Base-by-base conservation (phyloP, 2,329 filamentous ascomycete genomes). In the Aureobasidium sp. region DNA sequence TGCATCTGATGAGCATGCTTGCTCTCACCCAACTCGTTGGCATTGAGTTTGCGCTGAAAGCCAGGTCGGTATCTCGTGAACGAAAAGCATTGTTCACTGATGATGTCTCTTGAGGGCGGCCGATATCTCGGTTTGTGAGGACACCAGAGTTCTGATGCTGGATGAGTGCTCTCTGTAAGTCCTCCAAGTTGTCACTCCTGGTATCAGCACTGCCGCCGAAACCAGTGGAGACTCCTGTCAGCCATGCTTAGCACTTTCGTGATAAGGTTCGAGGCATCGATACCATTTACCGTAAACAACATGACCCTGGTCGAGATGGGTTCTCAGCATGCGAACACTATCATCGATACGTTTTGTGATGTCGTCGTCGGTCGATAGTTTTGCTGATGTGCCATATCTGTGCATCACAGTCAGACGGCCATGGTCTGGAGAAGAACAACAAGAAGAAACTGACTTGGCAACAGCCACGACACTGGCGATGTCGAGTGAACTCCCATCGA, bases 151-250 rank as follows among this genome's bases (percentile, higher is more conserved):
- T 78, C 21, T 78, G 76, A 64, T 83, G 80, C 68, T 86, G 84
- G 21, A 85, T 74, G 8, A 86, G 71, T 0, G 79, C 78, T 14
- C 76, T 75, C 68, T 88, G 85, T 7, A 87, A 77, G 27, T 74
- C 75, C 13, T 75, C 66, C 44, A 79, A 71, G 30, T 81, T 69
- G 6, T 76, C 73, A 0, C 82, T 86, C 9, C 84, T 77, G 0
- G 79, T 78, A 68, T 87, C 82, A 14, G 85, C 85, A 59, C 81
- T 85, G 32, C 85, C 85, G 8, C 85, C 85, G 65, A 87, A 87
- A 6, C 85, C 85, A 0, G 85, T 88, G 66, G 85, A 88, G 76
- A 79, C 59, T 7, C 59, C 53, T 57, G 30, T 30, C 30, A 14
- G 10, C 13, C 11, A 7, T 57, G 27, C 2, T 57, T 9, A 57